Evolutionary conservation across 116 monocot species (phyloP).

Genomic region (Cymodocea nodosa): DNA sequence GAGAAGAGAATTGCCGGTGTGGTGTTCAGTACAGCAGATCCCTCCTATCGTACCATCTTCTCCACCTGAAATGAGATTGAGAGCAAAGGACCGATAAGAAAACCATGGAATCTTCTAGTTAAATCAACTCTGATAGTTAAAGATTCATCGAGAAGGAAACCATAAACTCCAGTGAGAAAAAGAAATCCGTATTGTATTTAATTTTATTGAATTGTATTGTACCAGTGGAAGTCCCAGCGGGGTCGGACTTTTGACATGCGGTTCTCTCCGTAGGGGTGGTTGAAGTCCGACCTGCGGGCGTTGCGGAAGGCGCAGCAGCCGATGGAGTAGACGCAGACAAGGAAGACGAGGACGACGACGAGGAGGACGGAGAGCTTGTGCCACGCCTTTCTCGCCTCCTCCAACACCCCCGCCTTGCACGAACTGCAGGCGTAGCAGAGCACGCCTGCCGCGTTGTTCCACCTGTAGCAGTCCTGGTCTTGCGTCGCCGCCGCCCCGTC

Average conservation of each 20-base stretch:
- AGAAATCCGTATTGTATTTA: too few species aligned
- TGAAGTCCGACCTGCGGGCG: slow-evolving; percentile 29
- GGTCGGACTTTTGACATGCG: slow-evolving; percentile 29
- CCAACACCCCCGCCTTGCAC: slow-evolving; percentile 81
- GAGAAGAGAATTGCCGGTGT: too few species aligned
- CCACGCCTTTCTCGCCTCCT: slow-evolving; percentile 66
- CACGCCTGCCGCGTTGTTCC: slow-evolving; percentile 22
- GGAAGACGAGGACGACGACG: slow-evolving; percentile 56
- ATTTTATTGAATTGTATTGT: too few species aligned
- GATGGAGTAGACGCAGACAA: slow-evolving; percentile 54
- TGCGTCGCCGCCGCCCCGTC: slow-evolving; percentile 8
- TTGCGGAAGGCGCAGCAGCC: slow-evolving; percentile 90
- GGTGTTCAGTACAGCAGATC: slow-evolving; percentile 19
- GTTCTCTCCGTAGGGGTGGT: slow-evolving; percentile 46
- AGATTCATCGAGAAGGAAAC: too few species aligned
- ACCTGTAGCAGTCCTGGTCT: slow-evolving; percentile 24
- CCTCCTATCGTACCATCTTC: slow-evolving; percentile 14
- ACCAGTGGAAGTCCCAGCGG: slow-evolving; percentile 32
- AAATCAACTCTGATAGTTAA: too few species aligned
- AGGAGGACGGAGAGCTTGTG: slow-evolving; percentile 78
- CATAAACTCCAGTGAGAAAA: too few species aligned
- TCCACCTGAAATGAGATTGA: slow-evolving; percentile 2
- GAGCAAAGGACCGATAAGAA: too few species aligned
- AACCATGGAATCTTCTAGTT: too few species aligned
- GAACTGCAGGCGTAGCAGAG: slow-evolving; percentile 76